These are phyloP conservation scores for Capsicum rhomboideum DNA, from an alignment of 257 asterid species.

Conservation along the genomic window DNA sequence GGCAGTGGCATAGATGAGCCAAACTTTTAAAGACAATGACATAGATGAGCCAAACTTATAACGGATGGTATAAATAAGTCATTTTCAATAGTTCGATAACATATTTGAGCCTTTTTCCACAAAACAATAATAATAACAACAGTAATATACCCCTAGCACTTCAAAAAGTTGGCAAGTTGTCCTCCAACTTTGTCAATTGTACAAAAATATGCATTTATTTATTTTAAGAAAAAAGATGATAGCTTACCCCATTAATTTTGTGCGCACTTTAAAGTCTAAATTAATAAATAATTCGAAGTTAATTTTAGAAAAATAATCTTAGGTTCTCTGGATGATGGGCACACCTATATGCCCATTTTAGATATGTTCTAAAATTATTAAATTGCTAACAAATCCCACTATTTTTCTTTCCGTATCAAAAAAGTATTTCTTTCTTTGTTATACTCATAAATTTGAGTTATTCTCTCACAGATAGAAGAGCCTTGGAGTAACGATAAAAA, in stretches of 20 bases:
- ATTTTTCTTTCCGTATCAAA: background rate
- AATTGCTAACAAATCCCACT: background rate
- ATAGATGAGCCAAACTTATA: too few species aligned
- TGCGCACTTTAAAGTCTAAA: background rate
- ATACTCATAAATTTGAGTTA: background rate
- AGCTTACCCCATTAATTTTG: background rate
- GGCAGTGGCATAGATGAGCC: too few species aligned
- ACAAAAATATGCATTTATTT: background rate
- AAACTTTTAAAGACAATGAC: too few species aligned
- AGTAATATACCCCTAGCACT: background rate
- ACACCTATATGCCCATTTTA: background rate
- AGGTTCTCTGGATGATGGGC: background rate
- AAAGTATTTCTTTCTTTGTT: background rate
- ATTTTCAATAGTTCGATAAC: too few species aligned
- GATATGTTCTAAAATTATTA: background rate
- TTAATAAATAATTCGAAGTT: background rate
- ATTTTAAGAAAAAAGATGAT: background rate
- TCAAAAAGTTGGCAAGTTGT: background rate
- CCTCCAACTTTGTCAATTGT: background rate
- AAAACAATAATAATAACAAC: too few species aligned
- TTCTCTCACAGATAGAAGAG: background rate
- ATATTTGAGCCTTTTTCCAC: too few species aligned
- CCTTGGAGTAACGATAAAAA: too few species aligned
- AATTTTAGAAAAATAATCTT: background rate
- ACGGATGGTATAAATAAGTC: too few species aligned